phyloP scores from a whole-genome alignment of 2,329 filamentous ascomycete genomes.

The Paecilomyces formosus region DNA sequence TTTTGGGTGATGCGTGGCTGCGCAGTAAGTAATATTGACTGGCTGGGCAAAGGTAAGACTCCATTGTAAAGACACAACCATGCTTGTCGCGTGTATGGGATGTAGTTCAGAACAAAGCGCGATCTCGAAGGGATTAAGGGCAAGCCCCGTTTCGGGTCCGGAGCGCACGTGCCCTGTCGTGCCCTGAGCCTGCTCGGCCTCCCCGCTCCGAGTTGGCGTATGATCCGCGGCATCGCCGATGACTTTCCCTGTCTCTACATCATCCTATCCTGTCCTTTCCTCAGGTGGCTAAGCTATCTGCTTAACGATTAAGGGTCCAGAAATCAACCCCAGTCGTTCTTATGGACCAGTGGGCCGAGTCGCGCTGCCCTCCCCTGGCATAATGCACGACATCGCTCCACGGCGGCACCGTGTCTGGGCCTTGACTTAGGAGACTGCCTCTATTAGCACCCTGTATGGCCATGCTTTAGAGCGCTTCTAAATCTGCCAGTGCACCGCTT shows the following conservation, averaged over 20 bases:
- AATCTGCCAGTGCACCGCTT: not conserved
- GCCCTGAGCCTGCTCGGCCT: not conserved
- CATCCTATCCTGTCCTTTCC: not conserved
- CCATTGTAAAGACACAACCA: not conserved
- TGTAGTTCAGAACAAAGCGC: not conserved
- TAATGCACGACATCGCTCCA: not conserved
- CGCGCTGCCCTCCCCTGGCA: not conserved
- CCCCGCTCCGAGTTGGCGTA: not conserved
- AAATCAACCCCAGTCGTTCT: not conserved
- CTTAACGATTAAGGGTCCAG: not conserved
- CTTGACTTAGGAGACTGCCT: not conserved
- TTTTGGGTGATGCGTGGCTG: not conserved
- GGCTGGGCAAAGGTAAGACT: not conserved
- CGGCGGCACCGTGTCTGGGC: not conserved
- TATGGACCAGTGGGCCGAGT: not conserved
- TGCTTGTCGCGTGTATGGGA: not conserved
- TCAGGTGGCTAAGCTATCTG: not conserved
- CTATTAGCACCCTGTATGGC: not conserved
- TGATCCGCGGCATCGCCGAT: not conserved
- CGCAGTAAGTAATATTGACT: not conserved
- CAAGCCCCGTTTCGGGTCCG: not conserved
- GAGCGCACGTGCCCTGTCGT: not conserved
- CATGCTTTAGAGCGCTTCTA: not conserved
- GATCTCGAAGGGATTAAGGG: not conserved
- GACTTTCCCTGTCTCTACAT: not conserved